A percentile compares a stretch with the other conserved stretches of the same genome.
These are phyloP conservation scores for Hirschfeldia incana DNA, from an alignment of 345 rosid species.

Conservation along the genomic window DNA sequence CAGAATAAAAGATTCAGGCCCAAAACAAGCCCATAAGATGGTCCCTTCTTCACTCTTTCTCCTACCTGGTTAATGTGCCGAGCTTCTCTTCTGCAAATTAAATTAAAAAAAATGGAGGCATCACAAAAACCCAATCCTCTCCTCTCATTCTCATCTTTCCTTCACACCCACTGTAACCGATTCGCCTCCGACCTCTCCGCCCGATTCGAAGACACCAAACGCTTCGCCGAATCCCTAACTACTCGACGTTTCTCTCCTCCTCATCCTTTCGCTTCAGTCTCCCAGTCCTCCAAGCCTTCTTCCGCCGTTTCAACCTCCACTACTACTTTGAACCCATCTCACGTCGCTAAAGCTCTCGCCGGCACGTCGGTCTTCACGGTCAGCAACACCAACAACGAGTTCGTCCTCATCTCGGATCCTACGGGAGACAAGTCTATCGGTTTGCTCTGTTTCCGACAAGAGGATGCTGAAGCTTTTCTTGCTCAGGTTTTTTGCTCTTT, in stretches of 20 bases:
- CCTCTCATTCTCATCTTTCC: slow-evolving; percentile 58
- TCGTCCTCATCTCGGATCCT: slow-evolving; percentile 91
- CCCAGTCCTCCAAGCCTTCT: slow-evolving; percentile 52
- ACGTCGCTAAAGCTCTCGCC: slow-evolving; percentile 67
- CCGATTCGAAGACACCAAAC: slow-evolving; percentile 58
- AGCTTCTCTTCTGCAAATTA: slow-evolving; percentile 14
- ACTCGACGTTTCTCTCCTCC: slow-evolving; percentile 43
- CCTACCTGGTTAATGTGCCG: neutral
- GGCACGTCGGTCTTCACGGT: slow-evolving; percentile 86
- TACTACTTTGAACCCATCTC: slow-evolving; percentile 46
- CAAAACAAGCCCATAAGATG: slow-evolving; percentile 21
- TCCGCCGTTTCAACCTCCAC: slow-evolving; percentile 26
- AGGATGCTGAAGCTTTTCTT: slow-evolving; percentile 91
- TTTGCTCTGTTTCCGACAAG: slow-evolving; percentile 90
- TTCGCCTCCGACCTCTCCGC: slow-evolving; percentile 57
- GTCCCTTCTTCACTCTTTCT: neutral
- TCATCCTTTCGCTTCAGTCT: slow-evolving; percentile 59
- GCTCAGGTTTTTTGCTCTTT: slow-evolving; percentile 57
- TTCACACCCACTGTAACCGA: slow-evolving; percentile 63
- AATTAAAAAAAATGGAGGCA: slow-evolving; percentile 47
- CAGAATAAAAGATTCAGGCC: slow-evolving; percentile 14
- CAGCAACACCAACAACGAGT: slow-evolving; percentile 92
- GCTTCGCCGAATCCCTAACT: slow-evolving; percentile 48
- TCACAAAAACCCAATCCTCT: slow-evolving; percentile 57
- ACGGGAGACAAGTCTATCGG: slow-evolving; percentile 78